Evolutionary conservation across 805 yeast genomes (phyloP).

Genomic region (Ogataea haglerorum): DNA sequence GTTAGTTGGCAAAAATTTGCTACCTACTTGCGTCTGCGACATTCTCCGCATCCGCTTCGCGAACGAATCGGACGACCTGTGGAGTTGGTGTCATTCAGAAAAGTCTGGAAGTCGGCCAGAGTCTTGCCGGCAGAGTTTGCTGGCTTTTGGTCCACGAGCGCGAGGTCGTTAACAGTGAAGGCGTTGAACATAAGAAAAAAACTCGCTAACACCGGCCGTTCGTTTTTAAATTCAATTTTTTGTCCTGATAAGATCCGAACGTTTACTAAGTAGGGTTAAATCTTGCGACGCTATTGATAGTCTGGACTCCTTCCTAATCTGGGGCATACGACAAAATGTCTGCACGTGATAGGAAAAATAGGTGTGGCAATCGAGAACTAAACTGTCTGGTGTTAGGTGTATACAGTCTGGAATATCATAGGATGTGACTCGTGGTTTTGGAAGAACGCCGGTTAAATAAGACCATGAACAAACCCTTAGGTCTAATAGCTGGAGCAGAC

Average conservation of each 20-base stretch:
- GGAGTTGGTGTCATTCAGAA: conserved; percentile 10
- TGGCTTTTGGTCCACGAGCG: conserved; percentile 5
- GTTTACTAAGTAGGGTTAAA: background rate
- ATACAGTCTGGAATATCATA: no score
- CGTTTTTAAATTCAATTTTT: background rate
- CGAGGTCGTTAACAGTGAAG: conserved; percentile 4
- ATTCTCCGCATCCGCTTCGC: conserved; percentile 18
- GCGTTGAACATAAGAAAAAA: conserved; percentile 6
- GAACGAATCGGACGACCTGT: conserved; percentile 17
- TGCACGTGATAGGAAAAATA: background rate
- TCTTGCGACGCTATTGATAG: no score
- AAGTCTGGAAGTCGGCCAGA: background rate
- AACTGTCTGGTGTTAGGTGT: no score
- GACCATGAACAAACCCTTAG: no score
- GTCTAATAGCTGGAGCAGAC: no score
- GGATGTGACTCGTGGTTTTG: no score
- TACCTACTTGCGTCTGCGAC: conserved; percentile 19
- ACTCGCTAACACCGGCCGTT: background rate
- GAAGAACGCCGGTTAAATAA: no score
- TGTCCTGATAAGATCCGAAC: background rate
- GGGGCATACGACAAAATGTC: background rate
- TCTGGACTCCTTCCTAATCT: background rate
- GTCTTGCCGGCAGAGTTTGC: background rate
- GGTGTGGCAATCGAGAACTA: no score
- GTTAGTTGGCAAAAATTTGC: conserved; percentile 1